These are phyloP conservation scores for Candida sanyaensis DNA, from an alignment of 1,139 yeast species.

Conservation along the genomic window DNA sequence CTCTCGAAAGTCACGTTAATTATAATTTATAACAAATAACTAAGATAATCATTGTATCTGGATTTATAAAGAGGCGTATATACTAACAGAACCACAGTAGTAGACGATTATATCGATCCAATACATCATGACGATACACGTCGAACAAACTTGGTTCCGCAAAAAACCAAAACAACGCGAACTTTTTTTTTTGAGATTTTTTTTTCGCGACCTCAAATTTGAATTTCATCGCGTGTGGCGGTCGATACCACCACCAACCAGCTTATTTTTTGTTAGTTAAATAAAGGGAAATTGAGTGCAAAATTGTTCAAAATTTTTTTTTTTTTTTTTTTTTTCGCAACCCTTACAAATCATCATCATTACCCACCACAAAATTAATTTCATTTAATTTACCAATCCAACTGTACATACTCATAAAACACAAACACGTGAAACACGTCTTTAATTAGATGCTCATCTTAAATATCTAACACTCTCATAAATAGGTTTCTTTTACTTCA, in stretches of 20 bases:
- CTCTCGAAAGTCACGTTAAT: not conserved
- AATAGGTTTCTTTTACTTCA: too few species aligned
- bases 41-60: too few species aligned
- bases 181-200: too few species aligned
- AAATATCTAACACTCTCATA: too few species aligned
- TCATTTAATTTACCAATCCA: not conserved
- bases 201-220: not conserved
- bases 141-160: not conserved
- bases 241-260: too few species aligned
- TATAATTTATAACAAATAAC: too few species aligned
- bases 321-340: constrained; percentile 2
- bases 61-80: too few species aligned
- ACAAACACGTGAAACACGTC: constrained; percentile 6
- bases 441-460: too few species aligned
- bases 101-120: too few species aligned
- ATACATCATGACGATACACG: not conserved
- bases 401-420: not conserved
- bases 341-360: not conserved
- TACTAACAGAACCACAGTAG: too few species aligned
- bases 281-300: too few species aligned
- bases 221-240: not conserved
- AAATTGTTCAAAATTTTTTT: not conserved
- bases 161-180: constrained; percentile 14
- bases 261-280: too few species aligned
- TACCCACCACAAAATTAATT: not conserved